Conservation (phyloP, 208 protist species). For the Borovskyia barvae region DNA sequence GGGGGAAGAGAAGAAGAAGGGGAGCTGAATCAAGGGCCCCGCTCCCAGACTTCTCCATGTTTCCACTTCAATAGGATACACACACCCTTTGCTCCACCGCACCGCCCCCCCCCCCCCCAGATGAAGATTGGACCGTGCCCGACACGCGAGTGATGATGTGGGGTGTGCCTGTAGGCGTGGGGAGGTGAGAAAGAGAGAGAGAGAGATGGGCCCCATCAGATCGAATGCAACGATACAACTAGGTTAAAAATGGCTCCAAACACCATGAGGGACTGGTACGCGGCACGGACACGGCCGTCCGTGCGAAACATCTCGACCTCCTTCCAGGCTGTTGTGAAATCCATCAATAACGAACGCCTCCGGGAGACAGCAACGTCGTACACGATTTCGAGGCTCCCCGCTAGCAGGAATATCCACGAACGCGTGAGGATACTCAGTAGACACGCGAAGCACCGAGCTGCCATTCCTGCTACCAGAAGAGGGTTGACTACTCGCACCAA, state of each 20-base stretch:
- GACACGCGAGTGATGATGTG: too few species aligned
- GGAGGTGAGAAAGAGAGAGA: too few species aligned
- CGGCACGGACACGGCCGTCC: slow-evolving; percentile 47
- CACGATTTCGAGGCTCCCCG: slow-evolving; percentile 39
- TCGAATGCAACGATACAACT: slow-evolving; percentile 22
- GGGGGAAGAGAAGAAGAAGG: too few species aligned
- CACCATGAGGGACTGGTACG: slow-evolving; percentile 36
- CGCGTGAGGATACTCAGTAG: slow-evolving; percentile 39
- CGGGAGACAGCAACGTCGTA: slow-evolving; percentile 52
- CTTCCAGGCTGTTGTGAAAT: slow-evolving; percentile 70
- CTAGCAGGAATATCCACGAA: slow-evolving; percentile 32
- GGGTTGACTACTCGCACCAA: slow-evolving; percentile 59
- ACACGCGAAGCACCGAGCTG: slow-evolving; percentile 52
- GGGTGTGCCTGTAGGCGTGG: too few species aligned
- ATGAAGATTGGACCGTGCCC: too few species aligned
- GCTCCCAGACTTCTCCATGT: too few species aligned
- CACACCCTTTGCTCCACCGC: too few species aligned
- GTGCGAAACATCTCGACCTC: slow-evolving; percentile 29
- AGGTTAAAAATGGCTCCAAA: slow-evolving; percentile 27
- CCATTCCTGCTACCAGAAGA: slow-evolving; percentile 43
- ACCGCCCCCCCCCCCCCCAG: too few species aligned
- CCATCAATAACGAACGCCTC: slow-evolving; percentile 47
- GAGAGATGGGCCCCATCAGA: too few species aligned
- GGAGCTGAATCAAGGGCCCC: too few species aligned
- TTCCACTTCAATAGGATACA: too few species aligned